These are phyloP conservation scores for Cymbidium sinense DNA, from an alignment of 106 monocot genomes.

Conservation along the genomic window DNA sequence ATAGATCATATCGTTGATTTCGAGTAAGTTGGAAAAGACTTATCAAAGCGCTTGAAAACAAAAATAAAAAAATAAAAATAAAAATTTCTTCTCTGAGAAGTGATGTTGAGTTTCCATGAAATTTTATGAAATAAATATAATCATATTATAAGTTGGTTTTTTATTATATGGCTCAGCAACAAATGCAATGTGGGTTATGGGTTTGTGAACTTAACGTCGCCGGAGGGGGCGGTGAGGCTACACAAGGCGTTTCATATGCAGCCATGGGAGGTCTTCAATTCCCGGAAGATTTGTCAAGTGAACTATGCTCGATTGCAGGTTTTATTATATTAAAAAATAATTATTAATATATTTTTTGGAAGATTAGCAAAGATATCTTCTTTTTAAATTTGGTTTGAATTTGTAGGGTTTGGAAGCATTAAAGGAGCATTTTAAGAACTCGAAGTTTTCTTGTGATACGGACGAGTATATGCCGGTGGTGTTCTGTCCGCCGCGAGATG, in stretches of 20 bases:
- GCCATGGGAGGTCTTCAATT: constrained; percentile 99
- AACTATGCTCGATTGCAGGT: constrained; percentile 98
- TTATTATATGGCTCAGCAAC: constrained; percentile 45
- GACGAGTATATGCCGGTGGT: constrained; percentile 98
- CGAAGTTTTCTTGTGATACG: constrained; percentile 89
- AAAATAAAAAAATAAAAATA: background rate
- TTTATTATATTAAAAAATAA: too few relatives aligned
- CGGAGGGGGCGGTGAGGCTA: constrained; percentile 80
- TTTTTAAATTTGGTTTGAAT: too few relatives aligned
- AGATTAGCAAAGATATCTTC: background rate
- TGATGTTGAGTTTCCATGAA: background rate
- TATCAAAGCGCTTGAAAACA: constrained; percentile 18
- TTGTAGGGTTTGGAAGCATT: constrained; percentile 93
- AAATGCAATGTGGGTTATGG: constrained; percentile 99
- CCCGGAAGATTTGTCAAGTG: constrained; percentile 95
- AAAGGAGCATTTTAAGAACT: constrained; percentile 93
- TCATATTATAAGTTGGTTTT: background rate
- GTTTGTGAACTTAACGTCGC: constrained; percentile 90
- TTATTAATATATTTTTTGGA: too few relatives aligned
- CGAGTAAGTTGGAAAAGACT: constrained; percentile 51
- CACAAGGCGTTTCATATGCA: constrained; percentile 83
- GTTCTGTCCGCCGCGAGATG: constrained; percentile 85
- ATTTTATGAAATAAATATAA: background rate
- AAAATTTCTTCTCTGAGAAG: background rate
- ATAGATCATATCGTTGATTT: constrained; percentile 5